These are phyloP conservation scores for Mucor plumbeus DNA, from an alignment of 371 early-diverging fungal species.

Conservation along the genomic window DNA sequence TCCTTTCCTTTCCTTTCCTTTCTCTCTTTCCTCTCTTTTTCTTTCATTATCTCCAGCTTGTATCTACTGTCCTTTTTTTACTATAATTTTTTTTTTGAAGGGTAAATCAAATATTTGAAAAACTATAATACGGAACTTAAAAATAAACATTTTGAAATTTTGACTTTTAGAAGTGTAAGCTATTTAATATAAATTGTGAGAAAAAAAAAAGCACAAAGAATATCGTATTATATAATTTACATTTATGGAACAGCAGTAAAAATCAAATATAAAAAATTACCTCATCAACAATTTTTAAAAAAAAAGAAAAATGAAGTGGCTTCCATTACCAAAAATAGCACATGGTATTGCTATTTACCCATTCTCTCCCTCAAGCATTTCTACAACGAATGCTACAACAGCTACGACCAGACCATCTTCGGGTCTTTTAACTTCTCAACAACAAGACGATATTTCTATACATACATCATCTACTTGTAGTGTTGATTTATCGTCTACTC, in stretches of 20 bases:
- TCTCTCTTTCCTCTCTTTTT: slow-evolving; percentile 2
- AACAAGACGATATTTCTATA: slow-evolving; percentile 31
- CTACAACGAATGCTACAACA: neutral
- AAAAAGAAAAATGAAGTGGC: slow-evolving; percentile 48
- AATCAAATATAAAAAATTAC: neutral
- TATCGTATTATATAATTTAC: neutral
- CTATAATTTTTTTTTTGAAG: neutral
- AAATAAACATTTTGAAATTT: slow-evolving; percentile 4
- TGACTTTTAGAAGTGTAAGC: neutral
- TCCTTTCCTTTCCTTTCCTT: slow-evolving; percentile 3
- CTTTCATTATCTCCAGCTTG: neutral
- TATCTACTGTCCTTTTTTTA: too few relatives aligned
- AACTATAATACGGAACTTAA: neutral
- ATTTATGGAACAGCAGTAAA: slow-evolving; percentile 8
- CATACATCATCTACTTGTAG: slow-evolving; percentile 38
- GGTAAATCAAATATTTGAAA: slow-evolving; percentile 2
- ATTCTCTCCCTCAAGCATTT: slow-evolving; percentile 45
- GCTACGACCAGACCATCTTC: slow-evolving; percentile 32
- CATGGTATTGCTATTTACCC: slow-evolving; percentile 59
- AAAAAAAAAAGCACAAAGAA: neutral
- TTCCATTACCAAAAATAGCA: slow-evolving; percentile 57
- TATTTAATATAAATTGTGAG: neutral
- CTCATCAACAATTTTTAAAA: neutral
- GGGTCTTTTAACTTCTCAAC: slow-evolving; percentile 20
- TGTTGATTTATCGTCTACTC: slow-evolving; percentile 26